Base-by-base conservation (phyloP, 2,329 filamentous ascomycete species). In the Penicillium sp. region DNA sequence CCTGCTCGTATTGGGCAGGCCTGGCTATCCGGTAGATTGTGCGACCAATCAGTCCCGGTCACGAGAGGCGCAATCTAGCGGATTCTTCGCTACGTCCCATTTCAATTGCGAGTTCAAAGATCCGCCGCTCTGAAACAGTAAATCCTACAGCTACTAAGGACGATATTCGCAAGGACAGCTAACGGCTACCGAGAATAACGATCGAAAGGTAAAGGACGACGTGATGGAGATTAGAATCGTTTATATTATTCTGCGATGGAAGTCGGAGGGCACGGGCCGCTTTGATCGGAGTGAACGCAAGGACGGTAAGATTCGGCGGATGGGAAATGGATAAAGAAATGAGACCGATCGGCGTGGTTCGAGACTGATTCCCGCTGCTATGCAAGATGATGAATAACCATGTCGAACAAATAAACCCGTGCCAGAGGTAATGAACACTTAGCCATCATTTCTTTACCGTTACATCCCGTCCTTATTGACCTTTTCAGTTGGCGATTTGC, bases 341-440 rank as follows among this genome's bases (percentile, higher is more conserved):
- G 9, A 61, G 64, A 62, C 67, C 63, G 66, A 64, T 67, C 69
- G 69, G 69, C 65, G 66, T 68, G 64, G 70, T 68, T 69, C 70
- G 70, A 66, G 44, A 53, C 63, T 59, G 61, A 66, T 66, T 69
- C 66, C 67, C 67, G 70, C 68, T 69, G 69, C 70, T 71, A 67
- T 68, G 62, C 67, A 70, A 51, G 55, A 70, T 70, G 64, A 71
- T 72, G 65, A 72, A 72, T 69, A 71, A 71, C 64, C 68, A 66
- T 56, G 61, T 65, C 56, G 47, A 64, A 64, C 23, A 58, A 63
- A 46, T 53, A 57, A 61, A 57, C 56, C 45, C 44, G 19, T 51
- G 26, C 50, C 55, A 58, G 31, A 58, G 49, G 41, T 55, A 54
- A 46, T 49, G 56, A 58, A 45, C 55, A 62, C 55, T 62, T 62